Conservation (phyloP, 352 stramenopile genomes). For the Vaucheria bursata region DNA sequence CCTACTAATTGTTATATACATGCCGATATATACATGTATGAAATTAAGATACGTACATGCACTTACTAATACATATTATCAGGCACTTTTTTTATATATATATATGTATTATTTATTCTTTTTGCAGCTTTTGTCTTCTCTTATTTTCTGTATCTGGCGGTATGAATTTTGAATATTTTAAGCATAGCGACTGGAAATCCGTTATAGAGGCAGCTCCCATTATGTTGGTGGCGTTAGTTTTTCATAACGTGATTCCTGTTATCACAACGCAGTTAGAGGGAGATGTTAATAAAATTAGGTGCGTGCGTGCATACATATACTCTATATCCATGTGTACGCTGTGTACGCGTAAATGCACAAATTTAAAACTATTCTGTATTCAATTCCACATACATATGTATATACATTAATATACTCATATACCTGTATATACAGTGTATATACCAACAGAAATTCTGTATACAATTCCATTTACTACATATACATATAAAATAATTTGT, state of each 20-base stretch:
- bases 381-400: neutral
- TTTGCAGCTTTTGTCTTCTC: constrained; percentile 35
- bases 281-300: constrained; percentile 56
- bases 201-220: constrained; percentile 57
- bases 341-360: neutral
- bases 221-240: constrained; percentile 59
- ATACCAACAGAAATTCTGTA: too few relatives aligned
- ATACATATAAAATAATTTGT: too few relatives aligned
- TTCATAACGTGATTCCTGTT: constrained; percentile 62
- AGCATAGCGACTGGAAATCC: constrained; percentile 53
- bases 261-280: constrained; percentile 59
- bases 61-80: too few relatives aligned
- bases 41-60: neutral
- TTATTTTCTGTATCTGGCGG: constrained; percentile 49
- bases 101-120: constrained; percentile 2
- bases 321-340: neutral
- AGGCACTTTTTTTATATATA: neutral
- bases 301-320: neutral
- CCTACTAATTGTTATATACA: too few relatives aligned
- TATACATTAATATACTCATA: neutral
- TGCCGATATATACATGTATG: neutral
- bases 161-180: constrained; percentile 50
- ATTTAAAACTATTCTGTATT: neutral
- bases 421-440: neutral
- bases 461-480: too few relatives aligned